phyloP scores from a whole-genome alignment of 2,329 filamentous ascomycete species.

The Monosporascus sp. region DNA sequence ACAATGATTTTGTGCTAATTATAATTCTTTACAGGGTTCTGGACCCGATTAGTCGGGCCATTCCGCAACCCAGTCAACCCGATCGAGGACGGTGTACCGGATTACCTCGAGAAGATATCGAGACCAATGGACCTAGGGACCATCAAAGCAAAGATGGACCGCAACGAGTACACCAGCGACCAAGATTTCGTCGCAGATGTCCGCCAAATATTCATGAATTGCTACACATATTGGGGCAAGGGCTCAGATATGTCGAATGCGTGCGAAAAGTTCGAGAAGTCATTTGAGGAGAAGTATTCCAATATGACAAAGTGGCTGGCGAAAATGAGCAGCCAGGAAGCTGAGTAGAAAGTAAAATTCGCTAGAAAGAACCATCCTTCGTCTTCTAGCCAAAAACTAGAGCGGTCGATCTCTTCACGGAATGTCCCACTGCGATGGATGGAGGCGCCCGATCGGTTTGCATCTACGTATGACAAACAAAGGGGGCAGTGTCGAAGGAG shows the following conservation, averaged over 20 bases:
- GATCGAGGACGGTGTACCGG: constrained; percentile 50
- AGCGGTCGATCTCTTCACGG: too few species aligned
- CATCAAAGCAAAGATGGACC: constrained; percentile 57
- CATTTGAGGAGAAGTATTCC: constrained; percentile 54
- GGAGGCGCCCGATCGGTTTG: too few species aligned
- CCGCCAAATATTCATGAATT: constrained; percentile 59
- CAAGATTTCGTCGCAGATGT: constrained; percentile 54
- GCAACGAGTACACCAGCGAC: constrained; percentile 44
- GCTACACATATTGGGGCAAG: constrained; percentile 58
- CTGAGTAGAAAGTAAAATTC: constrained; percentile 9
- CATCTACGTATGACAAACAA: too few species aligned
- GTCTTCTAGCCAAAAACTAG: too few species aligned
- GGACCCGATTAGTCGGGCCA: constrained; percentile 60
- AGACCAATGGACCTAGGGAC: constrained; percentile 58
- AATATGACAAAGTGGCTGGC: constrained; percentile 57
- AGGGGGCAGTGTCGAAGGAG: too few species aligned
- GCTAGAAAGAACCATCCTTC: too few species aligned
- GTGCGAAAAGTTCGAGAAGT: constrained; percentile 54
- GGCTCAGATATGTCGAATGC: constrained; percentile 50
- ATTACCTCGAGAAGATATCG: constrained; percentile 58
- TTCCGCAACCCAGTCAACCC: constrained; percentile 59
- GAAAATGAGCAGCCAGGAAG: constrained; percentile 45
- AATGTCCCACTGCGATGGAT: too few species aligned
- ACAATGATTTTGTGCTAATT: background rate
- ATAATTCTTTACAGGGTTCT: constrained; percentile 44